Evolutionary conservation across 352 stramenopile genomes (phyloP), one percentile per base, ranked within the genome.

Genomic region (Phytophthora tubulina): DNA sequence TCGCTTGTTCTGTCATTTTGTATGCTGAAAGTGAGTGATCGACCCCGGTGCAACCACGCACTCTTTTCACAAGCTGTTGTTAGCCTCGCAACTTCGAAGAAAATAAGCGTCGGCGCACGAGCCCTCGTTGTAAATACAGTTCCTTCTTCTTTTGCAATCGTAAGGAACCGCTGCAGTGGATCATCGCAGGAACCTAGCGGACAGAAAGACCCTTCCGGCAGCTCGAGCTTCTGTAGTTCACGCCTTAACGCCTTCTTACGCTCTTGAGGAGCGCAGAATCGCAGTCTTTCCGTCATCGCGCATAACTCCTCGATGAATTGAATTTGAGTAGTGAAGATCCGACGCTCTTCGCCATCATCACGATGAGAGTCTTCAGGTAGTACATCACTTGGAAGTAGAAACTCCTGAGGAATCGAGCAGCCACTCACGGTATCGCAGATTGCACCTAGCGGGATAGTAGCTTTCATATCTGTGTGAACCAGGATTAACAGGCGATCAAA

Each of bases 61-160:
- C 76, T 91, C 53, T 84, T 84, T 13, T 73, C 73, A 21, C 50
- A 76, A 21, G 74, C 58, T 17, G 59, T 77, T 17, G 64, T 74
- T 21, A 90, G 69, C 35, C 75, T 75, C 48, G 91, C 81, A 15
- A 97, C 90, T 55, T 97, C 90, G 67, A 95, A 97, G 62, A 92
- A 94, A 51, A 97, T 70, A 10, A 96, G 73, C 17, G 86, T 94
- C 14, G 90, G 90, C 11, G 90, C 90, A 14, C 90, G 81, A 13
- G 90, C 89, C n/a, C 86, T 89, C 0, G 90, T 97, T n/a, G 88
- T 94, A 67, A 97, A 97, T 21, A 97, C 89, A 0, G 89, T 91
- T 33, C 90, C 88, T 80, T 96, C 88, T 15, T 79, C 73, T 49
- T 80, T 73, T 39, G 76, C 84, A 49, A 94, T 92, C 10, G 75